Evolutionary conservation across 1,284 basidiomycete genomes (phyloP), one percentile per base, ranked within the genome.

Genomic region (Chiua sp.): DNA sequence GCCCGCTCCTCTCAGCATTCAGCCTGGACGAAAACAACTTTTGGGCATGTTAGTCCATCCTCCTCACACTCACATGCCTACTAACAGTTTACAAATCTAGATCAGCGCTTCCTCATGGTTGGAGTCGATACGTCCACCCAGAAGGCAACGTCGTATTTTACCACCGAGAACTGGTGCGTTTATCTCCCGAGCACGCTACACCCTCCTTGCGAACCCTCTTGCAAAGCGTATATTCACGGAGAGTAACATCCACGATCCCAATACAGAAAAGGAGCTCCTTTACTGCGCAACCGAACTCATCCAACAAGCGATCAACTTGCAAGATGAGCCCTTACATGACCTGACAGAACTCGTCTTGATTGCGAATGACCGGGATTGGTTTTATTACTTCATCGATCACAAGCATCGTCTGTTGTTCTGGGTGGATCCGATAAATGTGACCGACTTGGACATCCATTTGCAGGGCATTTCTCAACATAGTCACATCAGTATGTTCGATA

Each of bases 141-240:
- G 65, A 71, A 55, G 67, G 66, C 22, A 53, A 51, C 10, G 23
- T 56, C 2, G 12, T 67, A 7, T 71, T 59, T 48, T 58, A 64
- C 32, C 56, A 62, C 22, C 47, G 56, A 44, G 48, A n/a, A 65
- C 39, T 65, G 3, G 67, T 69, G 28, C 5, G 67, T 37, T 52
- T 50, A 23, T 47, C 28, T 53, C 42, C 15, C 7, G 10, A 18
- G 4, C 22, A 18, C 18, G 33, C 47, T 22, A 11, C 4, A 22
- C 15, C 4, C 12, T 57, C 4, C 10, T 55, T n/a, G 5, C 33
- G 3, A 4, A 61, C 55, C 18, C 10, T 8, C 35, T 55, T 50
- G 52, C 12, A 32, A 23, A 69, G 64, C 66, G 51, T 30, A 42
- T 70, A 50, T 66, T 67, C 49, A 70, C 68, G 47, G 65, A 67